A percentile compares a stretch with the other conserved stretches of the same genome.
Conservation (phyloP, 176 grass and related monocot species). For the Pontederia crassipes region DNA sequence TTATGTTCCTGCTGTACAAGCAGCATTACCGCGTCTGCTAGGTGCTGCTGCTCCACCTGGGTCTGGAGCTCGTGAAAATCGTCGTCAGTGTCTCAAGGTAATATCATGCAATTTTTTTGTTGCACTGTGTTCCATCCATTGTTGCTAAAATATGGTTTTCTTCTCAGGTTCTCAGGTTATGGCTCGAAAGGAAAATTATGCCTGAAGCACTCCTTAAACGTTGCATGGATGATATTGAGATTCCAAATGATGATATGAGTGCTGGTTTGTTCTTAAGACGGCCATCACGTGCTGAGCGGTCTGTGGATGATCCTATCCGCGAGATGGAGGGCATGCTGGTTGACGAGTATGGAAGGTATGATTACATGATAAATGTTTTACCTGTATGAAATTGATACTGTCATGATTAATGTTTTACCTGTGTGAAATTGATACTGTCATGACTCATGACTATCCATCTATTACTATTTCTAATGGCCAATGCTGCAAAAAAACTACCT, state of each 20-base stretch:
- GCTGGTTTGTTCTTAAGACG: conserved; percentile 40
- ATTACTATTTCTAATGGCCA: too few relatives aligned
- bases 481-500: too few relatives aligned
- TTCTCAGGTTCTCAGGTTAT: conserved; percentile 84
- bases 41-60: conserved; percentile 79
- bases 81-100: conserved; percentile 96
- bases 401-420: too few relatives aligned
- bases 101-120: not conserved
- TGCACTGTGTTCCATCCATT: not conserved
- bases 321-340: conserved; percentile 97
- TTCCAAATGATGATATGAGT: conserved; percentile 48
- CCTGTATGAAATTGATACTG: not conserved
- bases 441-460: too few relatives aligned
- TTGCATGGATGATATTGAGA: conserved; percentile 71
- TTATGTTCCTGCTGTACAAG: conserved; percentile 74
- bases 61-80: conserved; percentile 81
- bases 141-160: not conserved
- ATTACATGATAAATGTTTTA: not conserved
- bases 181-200: conserved; percentile 98
- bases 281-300: conserved; percentile 75
- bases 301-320: conserved; percentile 93
- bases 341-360: conserved; percentile 99
- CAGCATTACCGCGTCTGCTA: conserved; percentile 72
- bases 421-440: too few relatives aligned
- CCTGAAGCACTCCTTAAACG: conserved; percentile 59